phyloP scores from a whole-genome alignment of 2,329 filamentous ascomycete species.

The Fusarium sp. region DNA sequence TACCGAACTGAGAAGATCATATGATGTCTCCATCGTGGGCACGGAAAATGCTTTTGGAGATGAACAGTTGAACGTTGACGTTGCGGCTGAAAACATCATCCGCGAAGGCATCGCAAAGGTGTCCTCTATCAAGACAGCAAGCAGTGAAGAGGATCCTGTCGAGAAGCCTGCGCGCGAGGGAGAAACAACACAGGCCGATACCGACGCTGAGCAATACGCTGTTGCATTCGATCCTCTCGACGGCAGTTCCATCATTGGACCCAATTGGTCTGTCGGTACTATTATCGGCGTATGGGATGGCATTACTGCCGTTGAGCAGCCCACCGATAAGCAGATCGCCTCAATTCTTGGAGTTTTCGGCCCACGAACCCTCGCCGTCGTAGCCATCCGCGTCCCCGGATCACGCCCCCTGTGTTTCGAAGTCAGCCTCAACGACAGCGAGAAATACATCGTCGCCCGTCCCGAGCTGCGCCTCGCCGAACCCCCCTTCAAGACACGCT shows the following conservation, averaged over 20 bases:
- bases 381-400: conserved; percentile 65
- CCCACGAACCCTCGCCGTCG: conserved; percentile 67
- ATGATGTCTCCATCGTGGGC: conserved; percentile 62
- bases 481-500: conserved; percentile 62
- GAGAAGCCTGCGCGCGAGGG: conserved; percentile 54
- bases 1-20: conserved; percentile 58
- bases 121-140: conserved; percentile 62
- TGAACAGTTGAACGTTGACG: conserved; percentile 70
- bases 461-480: conserved; percentile 55
- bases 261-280: conserved; percentile 70
- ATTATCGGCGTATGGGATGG: conserved; percentile 73
- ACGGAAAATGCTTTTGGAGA: conserved; percentile 70
- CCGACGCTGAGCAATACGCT: conserved; percentile 62
- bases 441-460: conserved; percentile 56
- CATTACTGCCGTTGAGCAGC: conserved; percentile 58
- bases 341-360: conserved; percentile 67
- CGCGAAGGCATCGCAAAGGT: conserved; percentile 60
- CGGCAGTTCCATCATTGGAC: conserved; percentile 70
- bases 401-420: conserved; percentile 62
- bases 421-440: conserved; percentile 56
- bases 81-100: conserved; percentile 63
- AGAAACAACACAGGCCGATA: not conserved
- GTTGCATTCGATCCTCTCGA: conserved; percentile 74
- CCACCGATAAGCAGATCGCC: conserved; percentile 60
- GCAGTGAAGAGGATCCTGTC: conserved; percentile 72